Evolutionary conservation across 129 eudicot genomes (phyloP), one percentile per base, ranked within the genome.

Genomic region (Centaurea solstitialis): DNA sequence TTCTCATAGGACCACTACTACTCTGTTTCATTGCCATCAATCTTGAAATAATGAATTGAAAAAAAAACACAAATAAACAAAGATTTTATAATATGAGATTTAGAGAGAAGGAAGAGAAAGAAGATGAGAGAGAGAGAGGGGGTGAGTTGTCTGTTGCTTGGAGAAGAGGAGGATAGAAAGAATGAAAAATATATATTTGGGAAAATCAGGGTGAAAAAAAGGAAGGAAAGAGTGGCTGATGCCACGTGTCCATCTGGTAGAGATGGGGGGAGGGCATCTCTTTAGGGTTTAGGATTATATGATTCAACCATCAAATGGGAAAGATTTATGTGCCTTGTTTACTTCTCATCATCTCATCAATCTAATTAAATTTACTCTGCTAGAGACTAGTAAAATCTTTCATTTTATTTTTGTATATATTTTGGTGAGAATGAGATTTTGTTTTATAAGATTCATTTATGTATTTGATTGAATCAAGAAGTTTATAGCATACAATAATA

Each of bases 211-310:
- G 57, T 62, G 18, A 33, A 86, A 39, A 30, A 50, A 53, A 70
- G 20, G 74, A 15, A 70, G 20, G 40, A 39, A 61, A 75, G 83
- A 77, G 83, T 82, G 87, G 87, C 81, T 79, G 47, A 24, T 77
- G 87, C 87, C 91, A 88, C 91, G 91, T 85, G 89, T 80, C 73
- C 40, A 9, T 7, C 45, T n/a, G 15, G 8, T 70, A 85, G 81
- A 84, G 88, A 87, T 77, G 40, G 30, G 30, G 2, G 85, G 45
- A 50, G 82, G 80, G 79, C 15, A 22, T 66, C 71, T 66, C 71
- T 26, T 83, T 84, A 86, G 91, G 88, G 81, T 85, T 87, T 85
- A 61, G 57, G 40, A 40, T 13, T 59, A 20, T 59, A 20, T 21
- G 40, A 21, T 35, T 17, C 7, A 71, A 18, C 20, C 24, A 26